These are phyloP conservation scores for Cyamopsis tetragonoloba DNA, from an alignment of 306 rosid species.

Conservation along the genomic window DNA sequence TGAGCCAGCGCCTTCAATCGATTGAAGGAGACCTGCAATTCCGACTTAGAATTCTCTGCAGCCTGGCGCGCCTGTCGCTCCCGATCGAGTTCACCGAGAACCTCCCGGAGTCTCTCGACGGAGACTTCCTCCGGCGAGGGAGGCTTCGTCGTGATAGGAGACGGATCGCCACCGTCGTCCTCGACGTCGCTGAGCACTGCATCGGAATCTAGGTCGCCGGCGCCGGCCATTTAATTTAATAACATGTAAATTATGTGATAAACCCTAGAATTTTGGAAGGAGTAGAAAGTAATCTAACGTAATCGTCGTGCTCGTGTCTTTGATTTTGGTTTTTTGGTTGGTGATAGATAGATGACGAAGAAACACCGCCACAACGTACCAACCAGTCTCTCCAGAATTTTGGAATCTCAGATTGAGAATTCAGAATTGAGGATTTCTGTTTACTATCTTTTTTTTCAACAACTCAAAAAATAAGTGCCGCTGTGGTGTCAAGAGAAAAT, in stretches of 20 bases:
- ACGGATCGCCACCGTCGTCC: constrained; percentile 73
- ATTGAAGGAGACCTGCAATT: constrained; percentile 60
- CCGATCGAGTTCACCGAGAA: constrained; percentile 76
- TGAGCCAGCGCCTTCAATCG: constrained; percentile 76
- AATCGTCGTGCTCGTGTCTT: not conserved
- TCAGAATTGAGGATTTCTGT: not conserved
- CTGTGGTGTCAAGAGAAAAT: not conserved
- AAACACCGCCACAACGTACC: constrained; percentile 11
- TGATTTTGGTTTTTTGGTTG: not conserved
- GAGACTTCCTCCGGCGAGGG: constrained; percentile 59
- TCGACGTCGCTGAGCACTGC: constrained; percentile 90
- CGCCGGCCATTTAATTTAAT: constrained; percentile 54
- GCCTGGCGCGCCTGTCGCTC: constrained; percentile 73
- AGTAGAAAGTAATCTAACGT: not conserved
- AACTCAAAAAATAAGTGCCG: not conserved
- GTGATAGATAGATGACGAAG: constrained; percentile 1
- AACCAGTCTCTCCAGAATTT: constrained; percentile 17
- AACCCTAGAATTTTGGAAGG: constrained; percentile 38
- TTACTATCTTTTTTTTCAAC: not conserved
- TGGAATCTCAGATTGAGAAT: not conserved
- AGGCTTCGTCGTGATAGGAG: constrained; percentile 31
- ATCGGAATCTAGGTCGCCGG: constrained; percentile 62
- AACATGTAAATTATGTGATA: constrained; percentile 2
- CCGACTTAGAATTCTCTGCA: constrained; percentile 69
- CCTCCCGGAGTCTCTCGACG: constrained; percentile 55